Percentiles rank a stretch among this genome's conserved stretches.
These are phyloP conservation scores for Phlebopus sp. DNA, from an alignment of 1,284 basidiomycete species.

Conservation along the genomic window DNA sequence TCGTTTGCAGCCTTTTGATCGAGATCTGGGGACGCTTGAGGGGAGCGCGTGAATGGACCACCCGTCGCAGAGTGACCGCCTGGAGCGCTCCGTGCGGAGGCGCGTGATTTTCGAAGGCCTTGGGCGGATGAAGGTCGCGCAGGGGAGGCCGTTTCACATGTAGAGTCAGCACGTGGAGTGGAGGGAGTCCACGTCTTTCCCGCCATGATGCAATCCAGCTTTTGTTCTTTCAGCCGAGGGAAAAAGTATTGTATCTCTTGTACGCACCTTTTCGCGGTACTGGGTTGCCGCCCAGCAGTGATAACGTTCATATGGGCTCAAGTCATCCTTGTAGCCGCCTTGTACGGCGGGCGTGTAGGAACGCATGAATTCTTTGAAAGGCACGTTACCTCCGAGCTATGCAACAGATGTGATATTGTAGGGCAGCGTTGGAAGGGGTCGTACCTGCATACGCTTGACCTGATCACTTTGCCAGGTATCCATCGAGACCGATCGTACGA, in stretches of 20 bases:
- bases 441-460: conserved; percentile 84
- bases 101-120: conserved; percentile 73
- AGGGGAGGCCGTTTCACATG: conserved; percentile 40
- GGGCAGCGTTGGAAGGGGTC: conserved; percentile 16
- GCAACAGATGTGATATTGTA: conserved; percentile 14
- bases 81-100: conserved; percentile 53
- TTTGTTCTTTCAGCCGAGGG: conserved; percentile 12
- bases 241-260: background rate
- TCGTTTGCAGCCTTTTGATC: conserved; percentile 77
- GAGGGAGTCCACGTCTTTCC: conserved; percentile 73
- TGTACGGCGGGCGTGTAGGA: conserved; percentile 67
- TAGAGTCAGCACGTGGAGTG: conserved; percentile 49
- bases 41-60: conserved; percentile 46
- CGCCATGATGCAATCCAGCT: conserved; percentile 71
- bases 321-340: conserved; percentile 71
- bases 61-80: conserved; percentile 29
- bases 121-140: conserved; percentile 63
- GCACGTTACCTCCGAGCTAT: conserved; percentile 82
- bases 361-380: conserved; percentile 77
- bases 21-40: conserved; percentile 41
- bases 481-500: conserved; percentile 92
- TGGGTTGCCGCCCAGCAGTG: conserved; percentile 90
- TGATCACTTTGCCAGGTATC: conserved; percentile 94
- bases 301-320: conserved; percentile 79
- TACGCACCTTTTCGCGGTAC: conserved; percentile 82